phyloP scores from a whole-genome alignment of 768 basidiomycete genomes.

The Termitomyces sp. region DNA sequence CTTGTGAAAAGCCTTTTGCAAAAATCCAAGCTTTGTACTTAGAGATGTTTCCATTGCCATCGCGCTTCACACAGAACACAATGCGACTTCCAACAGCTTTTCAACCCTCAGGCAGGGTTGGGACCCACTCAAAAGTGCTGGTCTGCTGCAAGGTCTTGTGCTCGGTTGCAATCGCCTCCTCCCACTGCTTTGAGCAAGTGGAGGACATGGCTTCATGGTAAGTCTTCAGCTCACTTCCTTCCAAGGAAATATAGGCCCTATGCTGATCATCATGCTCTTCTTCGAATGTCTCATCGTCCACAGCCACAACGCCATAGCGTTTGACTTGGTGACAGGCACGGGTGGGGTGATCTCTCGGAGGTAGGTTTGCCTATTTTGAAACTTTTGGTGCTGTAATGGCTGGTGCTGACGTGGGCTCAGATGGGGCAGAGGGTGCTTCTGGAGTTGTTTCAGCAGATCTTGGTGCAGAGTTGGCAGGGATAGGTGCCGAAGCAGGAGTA shows the following conservation, averaged over 20 bases:
- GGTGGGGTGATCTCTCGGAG: neutral
- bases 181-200: neutral
- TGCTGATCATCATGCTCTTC: neutral
- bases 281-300: neutral
- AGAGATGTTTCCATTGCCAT: neutral
- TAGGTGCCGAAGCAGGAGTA: neutral
- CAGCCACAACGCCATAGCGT: neutral
- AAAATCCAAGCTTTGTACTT: neutral
- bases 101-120: no score
- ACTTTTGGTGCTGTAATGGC: neutral
- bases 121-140: neutral
- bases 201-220: neutral
- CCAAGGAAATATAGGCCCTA: neutral
- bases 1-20: neutral
- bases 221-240: neutral
- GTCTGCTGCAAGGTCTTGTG: conserved; percentile 6
- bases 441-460: neutral
- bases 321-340: neutral
- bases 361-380: neutral
- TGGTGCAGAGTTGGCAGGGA: neutral
- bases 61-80: neutral
- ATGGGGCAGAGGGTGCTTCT: neutral
- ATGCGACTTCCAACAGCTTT: neutral
- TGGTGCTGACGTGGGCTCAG: neutral
- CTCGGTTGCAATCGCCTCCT: conserved; percentile 10